Evolutionary conservation across 768 basidiomycete genomes (phyloP), one percentile per base, ranked within the genome.

Genomic region (Lentinula guzmanii): DNA sequence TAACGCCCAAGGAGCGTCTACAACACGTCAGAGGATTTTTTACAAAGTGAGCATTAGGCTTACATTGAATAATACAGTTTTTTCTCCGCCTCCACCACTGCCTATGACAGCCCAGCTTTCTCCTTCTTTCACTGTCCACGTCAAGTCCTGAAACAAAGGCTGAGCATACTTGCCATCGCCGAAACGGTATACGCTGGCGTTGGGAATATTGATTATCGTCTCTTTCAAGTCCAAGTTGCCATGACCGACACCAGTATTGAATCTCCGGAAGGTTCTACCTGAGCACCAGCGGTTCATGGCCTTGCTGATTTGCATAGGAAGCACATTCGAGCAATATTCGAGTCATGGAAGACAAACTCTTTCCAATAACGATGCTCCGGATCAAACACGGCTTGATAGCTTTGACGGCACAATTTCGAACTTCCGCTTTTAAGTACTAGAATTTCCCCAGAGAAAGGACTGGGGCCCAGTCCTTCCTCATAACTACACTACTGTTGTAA

Each of bases 91-190:
- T 1, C 82, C 83, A 33, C 59, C 59, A n/a, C 84, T 82, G 1
- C 86, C 85, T 4, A 93, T 78, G 8, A 93, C 78, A 0, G 87
- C 91, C 92, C 92, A 93, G 15, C 79, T 84, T 68, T 92, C 82
- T 31, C 79, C 79, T 18, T 86, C 78, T 24, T 78, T 71, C 0
- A 89, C 77, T 5, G 77, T 82, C 89, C 89, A 90, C 13, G 77
- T 69, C 1, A 89, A 69, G 61, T 80, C 74, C 0, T 72, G 78
- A 64, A 89, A 77, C 4, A 86, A 76, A 13, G 85, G 84, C 4
- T 66, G 60, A 7, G 67, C 66, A 21, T 72, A 68, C 59, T 79
- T 77, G 2, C 82, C 72, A 56, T 84, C 80, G 0, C 86, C 87
- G 64, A 88, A 87, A 4, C 80, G 81, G 71, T 82, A 83, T 10